Conservation (phyloP, 495 filamentous ascomycete species). For the Talaromyces liani region DNA sequence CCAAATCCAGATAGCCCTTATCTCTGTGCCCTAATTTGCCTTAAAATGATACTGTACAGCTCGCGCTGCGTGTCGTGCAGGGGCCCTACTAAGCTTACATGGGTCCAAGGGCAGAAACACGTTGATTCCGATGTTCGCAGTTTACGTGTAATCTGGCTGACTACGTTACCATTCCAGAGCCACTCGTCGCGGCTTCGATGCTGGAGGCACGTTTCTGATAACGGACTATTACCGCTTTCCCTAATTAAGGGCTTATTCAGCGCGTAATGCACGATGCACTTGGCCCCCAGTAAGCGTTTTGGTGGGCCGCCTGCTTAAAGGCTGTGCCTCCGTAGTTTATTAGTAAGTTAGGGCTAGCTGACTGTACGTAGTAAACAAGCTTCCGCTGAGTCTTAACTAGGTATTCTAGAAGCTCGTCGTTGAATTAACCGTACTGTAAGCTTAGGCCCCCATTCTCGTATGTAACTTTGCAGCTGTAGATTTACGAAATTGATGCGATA, state of each 20-base stretch:
- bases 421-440: background rate
- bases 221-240: background rate
- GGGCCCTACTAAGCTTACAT: conserved; percentile 2
- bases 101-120: background rate
- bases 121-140: background rate
- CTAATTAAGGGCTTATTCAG: background rate
- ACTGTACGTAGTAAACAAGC: background rate
- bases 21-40: background rate
- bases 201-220: background rate
- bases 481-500: background rate
- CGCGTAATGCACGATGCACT: background rate
- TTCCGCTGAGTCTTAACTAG: background rate
- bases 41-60: background rate
- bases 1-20: background rate
- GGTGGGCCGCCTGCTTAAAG: background rate
- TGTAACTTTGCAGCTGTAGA: background rate
- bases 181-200: background rate
- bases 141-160: conserved; percentile 1
- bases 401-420: background rate
- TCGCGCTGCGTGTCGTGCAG: background rate
- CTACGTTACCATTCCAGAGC: background rate
- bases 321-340: background rate
- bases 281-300: background rate
- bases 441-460: background rate
- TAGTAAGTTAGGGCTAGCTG: background rate